Percentiles rank a stretch among this genome's conserved stretches.
Conservation (phyloP, 129 eudicot species). For the Sambucus nigra region DNA sequence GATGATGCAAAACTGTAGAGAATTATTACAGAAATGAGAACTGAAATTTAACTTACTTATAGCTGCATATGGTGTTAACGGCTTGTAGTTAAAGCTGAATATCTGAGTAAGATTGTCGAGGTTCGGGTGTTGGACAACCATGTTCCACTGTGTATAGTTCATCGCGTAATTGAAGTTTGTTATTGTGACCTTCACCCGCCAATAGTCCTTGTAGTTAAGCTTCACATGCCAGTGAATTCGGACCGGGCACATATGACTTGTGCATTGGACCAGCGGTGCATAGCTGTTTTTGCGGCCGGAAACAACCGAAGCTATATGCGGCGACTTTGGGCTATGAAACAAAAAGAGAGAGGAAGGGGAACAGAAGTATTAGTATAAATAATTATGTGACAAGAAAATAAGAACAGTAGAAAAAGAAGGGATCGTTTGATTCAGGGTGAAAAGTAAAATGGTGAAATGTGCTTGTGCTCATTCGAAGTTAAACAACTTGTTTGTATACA, state of each 20-base stretch:
- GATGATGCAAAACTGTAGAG: not conserved
- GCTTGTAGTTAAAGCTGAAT: constrained; percentile 89
- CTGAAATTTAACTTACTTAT: constrained; percentile 53
- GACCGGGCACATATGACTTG: constrained; percentile 93
- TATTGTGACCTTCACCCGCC: constrained; percentile 90
- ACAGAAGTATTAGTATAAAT: not conserved
- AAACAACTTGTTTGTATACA: too few species aligned
- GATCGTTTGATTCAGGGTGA: too few species aligned
- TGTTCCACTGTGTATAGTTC: constrained; percentile 89
- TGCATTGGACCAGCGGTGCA: constrained; percentile 84
- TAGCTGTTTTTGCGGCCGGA: constrained; percentile 42
- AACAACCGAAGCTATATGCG: constrained; percentile 84
- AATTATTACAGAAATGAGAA: not conserved
- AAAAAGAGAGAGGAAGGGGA: not conserved
- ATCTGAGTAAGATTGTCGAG: constrained; percentile 75
- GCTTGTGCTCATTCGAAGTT: too few species aligned
- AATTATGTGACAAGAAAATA: not conserved
- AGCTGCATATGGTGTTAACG: constrained; percentile 62
- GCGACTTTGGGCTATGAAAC: constrained; percentile 50
- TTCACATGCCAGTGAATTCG: constrained; percentile 98
- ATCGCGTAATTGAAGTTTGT: constrained; percentile 88
- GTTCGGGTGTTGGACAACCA: constrained; percentile 90
- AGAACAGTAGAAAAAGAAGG: too few species aligned
- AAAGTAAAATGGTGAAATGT: too few species aligned
- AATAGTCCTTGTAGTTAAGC: constrained; percentile 87